These are phyloP conservation scores for Plasmodium relictum DNA, from an alignment of 169 alveolate species.

Conservation along the genomic window DNA sequence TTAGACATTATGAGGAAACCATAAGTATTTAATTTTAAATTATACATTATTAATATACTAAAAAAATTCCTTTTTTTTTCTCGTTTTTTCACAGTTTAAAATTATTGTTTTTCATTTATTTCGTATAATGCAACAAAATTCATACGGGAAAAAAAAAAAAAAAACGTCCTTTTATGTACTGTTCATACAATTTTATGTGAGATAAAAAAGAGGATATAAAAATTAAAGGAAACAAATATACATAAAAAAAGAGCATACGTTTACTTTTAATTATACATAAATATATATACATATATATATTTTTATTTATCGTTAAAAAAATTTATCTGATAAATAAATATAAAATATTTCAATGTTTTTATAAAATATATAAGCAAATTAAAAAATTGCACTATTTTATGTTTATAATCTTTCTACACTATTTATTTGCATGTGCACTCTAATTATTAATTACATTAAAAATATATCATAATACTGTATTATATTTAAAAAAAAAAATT, in stretches of 20 bases:
- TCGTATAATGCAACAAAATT: neutral
- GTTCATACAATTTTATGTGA: constrained; percentile 33
- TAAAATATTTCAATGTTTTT: neutral
- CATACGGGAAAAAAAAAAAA: constrained; percentile 18
- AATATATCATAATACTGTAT: neutral
- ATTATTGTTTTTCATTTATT: constrained; percentile 21
- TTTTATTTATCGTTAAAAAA: neutral
- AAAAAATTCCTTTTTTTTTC: neutral
- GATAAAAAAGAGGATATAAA: constrained; percentile 14
- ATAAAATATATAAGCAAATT: neutral
- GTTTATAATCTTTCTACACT: no score
- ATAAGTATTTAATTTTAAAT: no score
- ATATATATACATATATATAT: neutral
- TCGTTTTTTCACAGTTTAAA: constrained; percentile 3
- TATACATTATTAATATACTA: neutral
- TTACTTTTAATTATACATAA: constrained; percentile 5
- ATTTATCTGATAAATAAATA: neutral
- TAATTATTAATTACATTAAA: neutral
- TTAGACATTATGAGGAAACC: neutral
- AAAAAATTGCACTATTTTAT: no score
- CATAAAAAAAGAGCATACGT: neutral
- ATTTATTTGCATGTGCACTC: no score
- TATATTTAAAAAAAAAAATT: neutral
- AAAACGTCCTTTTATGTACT: constrained; percentile 12
- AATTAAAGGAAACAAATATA: neutral